These are phyloP conservation scores for Nicotiana sylvestris DNA, from an alignment of 257 asterid species.

Conservation along the genomic window DNA sequence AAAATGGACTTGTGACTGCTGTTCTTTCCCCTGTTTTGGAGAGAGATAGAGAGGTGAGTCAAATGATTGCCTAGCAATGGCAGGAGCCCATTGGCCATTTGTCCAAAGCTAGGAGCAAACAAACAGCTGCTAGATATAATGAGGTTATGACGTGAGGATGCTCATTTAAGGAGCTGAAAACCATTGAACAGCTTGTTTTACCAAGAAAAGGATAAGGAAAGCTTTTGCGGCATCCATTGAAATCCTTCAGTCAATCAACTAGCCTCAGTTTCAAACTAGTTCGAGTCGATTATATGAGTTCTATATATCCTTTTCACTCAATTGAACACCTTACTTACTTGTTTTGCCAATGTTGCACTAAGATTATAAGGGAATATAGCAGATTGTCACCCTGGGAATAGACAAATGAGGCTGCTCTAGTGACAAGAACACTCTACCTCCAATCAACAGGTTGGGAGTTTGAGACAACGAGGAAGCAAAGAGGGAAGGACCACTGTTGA, in stretches of 20 bases:
- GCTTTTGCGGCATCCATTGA: neutral
- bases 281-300: neutral
- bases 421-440: neutral
- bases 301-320: neutral
- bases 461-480: neutral
- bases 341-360: slow-evolving; percentile 1
- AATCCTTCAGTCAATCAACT: neutral
- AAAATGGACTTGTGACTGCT: neutral
- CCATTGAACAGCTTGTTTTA: neutral
- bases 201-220: neutral
- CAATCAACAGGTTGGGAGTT: neutral
- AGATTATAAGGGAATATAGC: neutral
- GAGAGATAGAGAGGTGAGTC: neutral
- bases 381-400: neutral
- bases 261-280: neutral
- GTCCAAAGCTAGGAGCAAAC: neutral
- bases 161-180: neutral
- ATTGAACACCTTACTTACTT: neutral
- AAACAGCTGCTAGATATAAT: neutral
- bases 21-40: neutral
- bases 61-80: neutral
- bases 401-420: neutral
- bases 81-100: neutral
- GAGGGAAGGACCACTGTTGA: neutral
- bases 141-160: neutral